These are phyloP conservation scores for Pseudoturritis turrita DNA, from an alignment of 345 rosid genomes.

Conservation along the genomic window DNA sequence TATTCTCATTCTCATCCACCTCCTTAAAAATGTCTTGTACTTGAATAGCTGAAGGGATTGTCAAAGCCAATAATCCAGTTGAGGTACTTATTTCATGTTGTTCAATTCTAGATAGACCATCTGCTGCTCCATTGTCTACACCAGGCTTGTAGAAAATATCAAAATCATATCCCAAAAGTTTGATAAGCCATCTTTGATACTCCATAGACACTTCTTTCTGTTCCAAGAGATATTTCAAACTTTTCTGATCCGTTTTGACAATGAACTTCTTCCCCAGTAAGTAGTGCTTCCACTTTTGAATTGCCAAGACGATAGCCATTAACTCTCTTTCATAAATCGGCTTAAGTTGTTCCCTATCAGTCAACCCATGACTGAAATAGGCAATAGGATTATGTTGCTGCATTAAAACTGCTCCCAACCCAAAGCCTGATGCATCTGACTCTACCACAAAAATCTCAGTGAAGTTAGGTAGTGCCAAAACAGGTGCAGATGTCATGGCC, in stretches of 20 bases:
- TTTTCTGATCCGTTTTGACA: neutral
- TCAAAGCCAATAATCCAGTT: no score
- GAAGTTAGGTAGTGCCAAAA: no score
- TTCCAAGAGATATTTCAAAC: neutral
- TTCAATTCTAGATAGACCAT: constrained; percentile 11
- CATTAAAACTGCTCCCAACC: neutral
- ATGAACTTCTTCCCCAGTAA: neutral
- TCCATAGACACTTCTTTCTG: neutral
- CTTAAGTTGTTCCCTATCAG: neutral
- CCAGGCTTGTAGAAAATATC: neutral
- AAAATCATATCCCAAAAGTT: neutral
- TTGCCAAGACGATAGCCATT: neutral
- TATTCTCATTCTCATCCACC: no score
- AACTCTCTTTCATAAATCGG: neutral
- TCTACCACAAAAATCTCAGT: no score
- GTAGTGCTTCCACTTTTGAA: neutral
- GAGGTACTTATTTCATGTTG: no score
- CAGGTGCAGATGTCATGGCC: no score
- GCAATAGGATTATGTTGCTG: neutral
- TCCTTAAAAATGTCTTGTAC: no score
- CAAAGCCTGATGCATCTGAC: no score
- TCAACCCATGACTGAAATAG: neutral
- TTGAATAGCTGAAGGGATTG: no score
- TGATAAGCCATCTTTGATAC: neutral
- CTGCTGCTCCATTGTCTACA: neutral